Evolutionary conservation across 1,139 yeast species (phyloP).

Genomic region (Kodamaea plutei): DNA sequence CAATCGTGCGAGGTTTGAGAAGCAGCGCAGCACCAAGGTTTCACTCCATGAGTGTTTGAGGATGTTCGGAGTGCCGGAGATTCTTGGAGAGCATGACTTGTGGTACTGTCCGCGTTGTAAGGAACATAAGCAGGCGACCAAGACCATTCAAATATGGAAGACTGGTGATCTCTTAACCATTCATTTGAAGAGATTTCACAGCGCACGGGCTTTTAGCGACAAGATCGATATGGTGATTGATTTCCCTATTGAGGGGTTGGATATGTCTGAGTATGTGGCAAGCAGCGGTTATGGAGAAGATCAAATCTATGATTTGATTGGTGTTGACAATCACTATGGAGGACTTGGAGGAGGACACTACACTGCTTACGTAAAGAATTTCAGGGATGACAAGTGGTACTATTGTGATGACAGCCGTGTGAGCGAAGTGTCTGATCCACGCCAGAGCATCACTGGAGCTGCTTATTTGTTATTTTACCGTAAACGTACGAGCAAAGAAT

Average conservation of each 20-base stretch:
- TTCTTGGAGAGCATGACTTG: conserved; percentile 81
- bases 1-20: conserved; percentile 35
- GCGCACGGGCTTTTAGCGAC: conserved; percentile 80
- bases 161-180: conserved; percentile 87
- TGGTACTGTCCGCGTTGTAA: conserved; percentile 94
- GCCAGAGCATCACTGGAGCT: conserved; percentile 65
- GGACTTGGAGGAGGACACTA: conserved; percentile 98
- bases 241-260: conserved; percentile 83
- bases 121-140: conserved; percentile 87
- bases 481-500: conserved; percentile 36
- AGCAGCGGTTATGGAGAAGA: conserved; percentile 12
- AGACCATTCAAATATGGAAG: conserved; percentile 86
- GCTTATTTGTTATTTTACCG: conserved; percentile 88
- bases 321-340: conserved; percentile 94
- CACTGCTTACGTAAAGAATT: conserved; percentile 83
- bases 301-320: conserved; percentile 74
- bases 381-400: conserved; percentile 78
- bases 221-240: conserved; percentile 82
- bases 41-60: conserved; percentile 72
- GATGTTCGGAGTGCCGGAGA: conserved; percentile 76
- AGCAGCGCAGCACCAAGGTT: conserved; percentile 46
- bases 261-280: conserved; percentile 56
- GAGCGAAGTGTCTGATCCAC: conserved; percentile 52
- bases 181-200: conserved; percentile 87
- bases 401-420: conserved; percentile 88